These are phyloP conservation scores for Camelina hispida DNA, from an alignment of 345 rosid genomes.

Conservation along the genomic window DNA sequence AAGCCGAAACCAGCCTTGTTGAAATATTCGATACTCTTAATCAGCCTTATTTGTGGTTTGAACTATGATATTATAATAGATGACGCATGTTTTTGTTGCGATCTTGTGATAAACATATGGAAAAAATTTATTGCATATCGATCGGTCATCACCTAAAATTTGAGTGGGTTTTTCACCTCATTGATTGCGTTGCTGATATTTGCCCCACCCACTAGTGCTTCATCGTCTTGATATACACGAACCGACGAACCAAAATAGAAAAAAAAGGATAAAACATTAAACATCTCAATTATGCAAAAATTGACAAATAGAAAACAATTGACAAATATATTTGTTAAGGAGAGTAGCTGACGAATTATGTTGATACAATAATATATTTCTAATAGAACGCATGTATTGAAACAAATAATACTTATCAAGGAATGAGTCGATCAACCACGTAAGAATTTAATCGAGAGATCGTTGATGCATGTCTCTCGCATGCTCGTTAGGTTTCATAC, in stretches of 20 bases:
- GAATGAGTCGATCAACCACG: conserved; percentile 23
- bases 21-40: background rate
- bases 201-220: conserved; percentile 40
- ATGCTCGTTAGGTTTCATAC: conserved; percentile 41
- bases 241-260: conserved; percentile 17
- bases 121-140: conserved; percentile 32
- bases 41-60: background rate
- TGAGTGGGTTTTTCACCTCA: conserved; percentile 41
- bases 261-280: background rate
- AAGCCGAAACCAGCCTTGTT: conserved; percentile 4
- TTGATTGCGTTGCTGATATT: conserved; percentile 23
- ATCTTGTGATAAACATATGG: conserved; percentile 12
- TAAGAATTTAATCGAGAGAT: conserved; percentile 22
- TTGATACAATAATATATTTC: background rate
- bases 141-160: conserved; percentile 25
- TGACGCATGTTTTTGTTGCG: conserved; percentile 20
- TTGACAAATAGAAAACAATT: background rate
- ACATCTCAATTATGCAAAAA: background rate
- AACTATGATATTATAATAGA: background rate
- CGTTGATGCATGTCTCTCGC: conserved; percentile 50
- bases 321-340: too few relatives aligned
- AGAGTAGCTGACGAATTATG: conserved; percentile 6
- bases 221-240: background rate
- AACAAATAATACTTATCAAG: conserved; percentile 1
- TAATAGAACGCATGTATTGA: background rate